Evolutionary conservation across 768 basidiomycete genomes (phyloP).

Genomic region (Sporobolomyces phaffii): DNA sequence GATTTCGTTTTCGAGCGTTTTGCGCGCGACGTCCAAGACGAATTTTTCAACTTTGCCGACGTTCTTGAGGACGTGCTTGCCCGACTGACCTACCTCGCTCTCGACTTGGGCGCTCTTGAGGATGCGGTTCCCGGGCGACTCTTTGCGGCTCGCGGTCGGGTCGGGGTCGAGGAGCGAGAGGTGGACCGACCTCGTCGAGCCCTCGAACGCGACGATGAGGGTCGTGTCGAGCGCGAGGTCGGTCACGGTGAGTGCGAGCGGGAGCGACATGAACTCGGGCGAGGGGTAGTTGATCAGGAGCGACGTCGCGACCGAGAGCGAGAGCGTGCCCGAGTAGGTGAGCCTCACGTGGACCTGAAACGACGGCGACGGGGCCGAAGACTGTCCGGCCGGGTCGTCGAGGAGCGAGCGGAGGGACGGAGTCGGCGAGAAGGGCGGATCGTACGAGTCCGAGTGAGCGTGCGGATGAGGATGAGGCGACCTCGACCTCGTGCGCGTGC

Average conservation of each 20-base stretch:
- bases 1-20: constrained; percentile 62
- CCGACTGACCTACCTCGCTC: constrained; percentile 90
- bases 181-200: constrained; percentile 70
- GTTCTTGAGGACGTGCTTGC: constrained; percentile 92
- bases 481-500: constrained; percentile 6
- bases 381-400: constrained; percentile 23
- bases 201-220: constrained; percentile 85
- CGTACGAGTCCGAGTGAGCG: constrained; percentile 23
- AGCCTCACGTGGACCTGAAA: constrained; percentile 83
- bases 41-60: constrained; percentile 91
- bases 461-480: neutral
- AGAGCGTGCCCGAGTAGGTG: constrained; percentile 66
- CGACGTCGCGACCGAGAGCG: constrained; percentile 82
- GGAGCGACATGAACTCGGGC: constrained; percentile 90
- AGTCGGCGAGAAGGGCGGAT: neutral
- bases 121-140: constrained; percentile 61
- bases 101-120: constrained; percentile 85
- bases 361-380: constrained; percentile 49
- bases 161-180: constrained; percentile 64
- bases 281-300: constrained; percentile 96
- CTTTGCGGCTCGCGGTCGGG: neutral
- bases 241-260: constrained; percentile 86
- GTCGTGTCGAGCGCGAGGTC: constrained; percentile 81
- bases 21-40: constrained; percentile 90
- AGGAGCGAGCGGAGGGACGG: constrained; percentile 30